A percentile compares a stretch with the other conserved stretches of the same genome.
Evolutionary conservation across 108 stramenopile species (phyloP).

Genomic region (Epipyxis sp.): DNA sequence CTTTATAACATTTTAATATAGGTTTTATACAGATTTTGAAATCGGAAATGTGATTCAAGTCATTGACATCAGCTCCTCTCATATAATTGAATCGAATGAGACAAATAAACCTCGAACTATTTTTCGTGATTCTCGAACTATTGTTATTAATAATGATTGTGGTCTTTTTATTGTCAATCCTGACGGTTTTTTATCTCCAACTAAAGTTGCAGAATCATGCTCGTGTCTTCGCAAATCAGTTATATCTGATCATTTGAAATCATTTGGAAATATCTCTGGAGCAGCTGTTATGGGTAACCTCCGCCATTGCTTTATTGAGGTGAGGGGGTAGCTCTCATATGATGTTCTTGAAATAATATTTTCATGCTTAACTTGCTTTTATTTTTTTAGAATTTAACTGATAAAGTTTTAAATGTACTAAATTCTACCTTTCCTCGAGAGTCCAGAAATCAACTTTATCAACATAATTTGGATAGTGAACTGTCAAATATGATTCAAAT

Average conservation of each 20-base stretch:
- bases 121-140: no score
- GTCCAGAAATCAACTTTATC: not conserved
- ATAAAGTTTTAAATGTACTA: not conserved
- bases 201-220: not conserved
- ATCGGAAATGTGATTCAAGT: no score
- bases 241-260: not conserved
- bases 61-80: no score
- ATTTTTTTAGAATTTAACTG: not conserved
- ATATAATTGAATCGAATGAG: no score
- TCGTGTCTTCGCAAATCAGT: not conserved
- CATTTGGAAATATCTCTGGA: not conserved
- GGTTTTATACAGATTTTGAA: no score
- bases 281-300: not conserved
- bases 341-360: not conserved
- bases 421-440: not conserved
- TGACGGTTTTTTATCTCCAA: not conserved
- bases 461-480: not conserved
- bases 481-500: no score
- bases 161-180: not conserved
- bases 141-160: not conserved
- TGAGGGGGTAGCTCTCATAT: not conserved
- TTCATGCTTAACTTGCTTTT: not conserved
- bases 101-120: no score
- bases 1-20: no score
- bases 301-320: slow-evolving; percentile 20